Base-by-base conservation (phyloP, 2,329 filamentous ascomycete genomes). In the Cytospora paraplurivora region DNA sequence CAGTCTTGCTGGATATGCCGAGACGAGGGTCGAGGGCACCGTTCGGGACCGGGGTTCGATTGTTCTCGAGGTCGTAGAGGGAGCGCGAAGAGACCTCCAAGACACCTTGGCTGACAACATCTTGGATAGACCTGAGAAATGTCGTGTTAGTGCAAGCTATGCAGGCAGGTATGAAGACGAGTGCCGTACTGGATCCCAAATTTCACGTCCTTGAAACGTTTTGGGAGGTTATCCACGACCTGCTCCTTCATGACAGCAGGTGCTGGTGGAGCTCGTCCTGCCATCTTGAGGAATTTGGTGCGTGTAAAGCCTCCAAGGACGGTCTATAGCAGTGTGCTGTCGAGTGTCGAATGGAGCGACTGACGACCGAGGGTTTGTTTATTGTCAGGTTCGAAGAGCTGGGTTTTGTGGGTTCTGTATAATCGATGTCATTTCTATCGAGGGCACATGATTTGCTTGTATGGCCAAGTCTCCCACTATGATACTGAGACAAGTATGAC, bases 61-160 rank as follows among this genome's bases (percentile, higher is more conserved):
- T 88, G 54, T 66, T 66, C 69, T 91, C 88, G 70, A 97, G 86
- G 75, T 99, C 93, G 81, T 97, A 99, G 66, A 98, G 88, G 75
- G 93, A 88, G 71, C 93, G 88, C 75, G 97, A 91, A n/a, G 92
- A 96, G 63, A 99, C 90, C 77, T 97, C 93, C 69, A 98, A 85
- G 63, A 97, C 93, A 67, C 91, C 93, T 77, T 99, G 95, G 73
- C 94, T 96, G 70, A 96, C 91, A 69, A 98, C 96, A 73, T 98
- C 92, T 74, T 96, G 91, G 71, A 91, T 93, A 33, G 93, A 96
- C 72, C 90, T 93, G 68, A 59, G 33, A 17, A 11, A 17, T 13
- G 10, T 19, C 38, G 7, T 50, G 38, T 61, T 52, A 61, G 51
- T 32, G 51, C 1, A 37, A 21, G 12, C 13, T 56, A 66, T 61